Conservation (phyloP, 2,329 filamentous ascomycete genomes). For the Coleophoma eucalyptorum region DNA sequence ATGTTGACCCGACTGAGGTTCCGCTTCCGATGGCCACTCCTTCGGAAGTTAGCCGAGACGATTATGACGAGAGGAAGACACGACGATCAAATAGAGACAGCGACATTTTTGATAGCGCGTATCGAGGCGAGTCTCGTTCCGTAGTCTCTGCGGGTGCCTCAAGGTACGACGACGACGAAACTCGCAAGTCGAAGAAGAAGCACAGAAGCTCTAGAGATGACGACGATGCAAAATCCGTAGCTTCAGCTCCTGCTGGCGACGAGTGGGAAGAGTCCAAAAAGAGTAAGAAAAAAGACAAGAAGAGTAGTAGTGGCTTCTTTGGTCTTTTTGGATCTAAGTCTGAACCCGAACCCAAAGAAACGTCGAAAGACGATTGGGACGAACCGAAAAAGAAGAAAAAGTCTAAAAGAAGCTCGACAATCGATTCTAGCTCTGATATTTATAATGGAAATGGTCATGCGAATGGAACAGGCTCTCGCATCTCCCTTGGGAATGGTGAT, state of each 20-base stretch:
- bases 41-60: conserved; percentile 22
- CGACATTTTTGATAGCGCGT: conserved; percentile 37
- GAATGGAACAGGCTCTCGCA: conserved; percentile 11
- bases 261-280: conserved; percentile 30
- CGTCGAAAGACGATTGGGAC: conserved; percentile 21
- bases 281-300: conserved; percentile 31
- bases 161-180: conserved; percentile 26
- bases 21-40: conserved; percentile 22
- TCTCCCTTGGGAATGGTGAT: conserved; percentile 17
- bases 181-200: conserved; percentile 27
- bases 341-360: conserved; percentile 20
- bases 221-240: conserved; percentile 42
- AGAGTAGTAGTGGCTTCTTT: conserved; percentile 41
- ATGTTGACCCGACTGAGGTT: conserved; percentile 22
- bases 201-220: conserved; percentile 38
- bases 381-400: conserved; percentile 26
- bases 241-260: conserved; percentile 35
- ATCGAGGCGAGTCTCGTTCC: conserved; percentile 38
- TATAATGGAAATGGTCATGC: conserved; percentile 18
- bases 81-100: conserved; percentile 32
- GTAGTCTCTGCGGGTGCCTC: conserved; percentile 41
- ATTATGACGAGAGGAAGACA: conserved; percentile 30
- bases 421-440: conserved; percentile 21
- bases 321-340: conserved; percentile 32
- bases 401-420: conserved; percentile 24